Evolutionary conservation across 169 alveolate genomes (phyloP), one percentile per base, ranked within the genome.

Genomic region (Plasmodium blacklocki): DNA sequence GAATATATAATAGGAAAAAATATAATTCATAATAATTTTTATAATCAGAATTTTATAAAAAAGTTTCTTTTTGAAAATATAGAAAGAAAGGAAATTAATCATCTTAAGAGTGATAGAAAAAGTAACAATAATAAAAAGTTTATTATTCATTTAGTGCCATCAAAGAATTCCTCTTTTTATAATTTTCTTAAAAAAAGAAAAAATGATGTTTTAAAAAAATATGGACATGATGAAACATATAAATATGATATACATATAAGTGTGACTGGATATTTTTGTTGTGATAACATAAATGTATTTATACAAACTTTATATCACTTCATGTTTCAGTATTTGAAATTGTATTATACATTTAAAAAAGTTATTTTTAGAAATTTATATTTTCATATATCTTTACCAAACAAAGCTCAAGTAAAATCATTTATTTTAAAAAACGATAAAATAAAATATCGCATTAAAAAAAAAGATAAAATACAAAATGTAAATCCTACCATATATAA

Each of bases 161-260:
- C 91, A 1, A 47, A 50, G 39, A 85, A 85, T 43, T 85, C 91
- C 1, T 14, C 58, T 7, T 63, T 85, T 59, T 72, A 85, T 74
- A 58, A 21, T 14, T 85, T 71, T 52, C 32, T 85, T 21, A 71
- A 68, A 19, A 59, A 85, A 23, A 85, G 59, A 72, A 85, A 85
- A 63, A 56, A 71, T 18, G 75, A 85, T 60, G 91, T 85, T 3
- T 71, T 54, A 26, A 68, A 54, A 23, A 39, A 45, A 6, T 85
- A 71, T 59, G 91, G 91, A 12, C 21, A 29, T 0, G 91, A 85
- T 45, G 91, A 85, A 21, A 85, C 91, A 5, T 85, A 85, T 63
- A 70, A 70, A 59, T 85, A 85, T 56, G 91, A 85, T 45, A 39
- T 62, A n/a, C 91, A 85, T 60, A 85, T 85, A 58, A 85, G 91